A percentile compares a stretch with the other conserved stretches of the same genome.
Conservation (phyloP, 768 basidiomycete species). For the Cantharellus anzutake region DNA sequence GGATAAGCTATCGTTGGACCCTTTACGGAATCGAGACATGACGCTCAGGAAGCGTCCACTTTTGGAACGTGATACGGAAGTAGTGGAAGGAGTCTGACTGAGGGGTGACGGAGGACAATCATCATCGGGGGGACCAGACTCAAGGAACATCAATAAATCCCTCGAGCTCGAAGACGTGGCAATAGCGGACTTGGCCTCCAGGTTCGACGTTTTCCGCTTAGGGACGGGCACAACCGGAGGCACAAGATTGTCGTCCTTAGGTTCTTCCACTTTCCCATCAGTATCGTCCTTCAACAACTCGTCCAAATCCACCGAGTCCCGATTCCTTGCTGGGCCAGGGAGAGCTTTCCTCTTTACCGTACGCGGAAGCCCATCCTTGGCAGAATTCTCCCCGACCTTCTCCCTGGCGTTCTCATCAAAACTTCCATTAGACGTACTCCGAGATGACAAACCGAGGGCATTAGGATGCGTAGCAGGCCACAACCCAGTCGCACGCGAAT, state of each 20-base stretch:
- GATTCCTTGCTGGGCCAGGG: slow-evolving; percentile 32
- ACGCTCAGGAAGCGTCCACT: slow-evolving; percentile 52
- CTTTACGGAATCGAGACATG: slow-evolving; percentile 52
- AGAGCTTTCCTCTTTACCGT: not conserved
- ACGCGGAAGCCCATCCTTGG: too few species aligned
- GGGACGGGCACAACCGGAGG: too few species aligned
- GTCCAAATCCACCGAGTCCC: slow-evolving; percentile 57
- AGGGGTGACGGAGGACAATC: not conserved
- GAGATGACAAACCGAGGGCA: too few species aligned
- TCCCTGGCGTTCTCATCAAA: too few species aligned
- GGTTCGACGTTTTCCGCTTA: too few species aligned
- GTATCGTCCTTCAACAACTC: slow-evolving; percentile 36
- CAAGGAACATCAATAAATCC: not conserved
- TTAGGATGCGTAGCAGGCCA: too few species aligned
- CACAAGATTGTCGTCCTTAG: too few species aligned
- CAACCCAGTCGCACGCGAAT: too few species aligned
- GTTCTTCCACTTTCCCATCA: not conserved
- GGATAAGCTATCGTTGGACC: slow-evolving; percentile 14
- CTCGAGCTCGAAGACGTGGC: too few species aligned
- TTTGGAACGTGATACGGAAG: not conserved
- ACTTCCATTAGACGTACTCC: too few species aligned
- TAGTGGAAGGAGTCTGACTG: not conserved
- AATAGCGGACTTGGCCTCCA: too few species aligned
- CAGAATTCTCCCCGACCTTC: too few species aligned
- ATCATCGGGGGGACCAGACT: not conserved